Conservation (phyloP, 345 rosid species). For the Aquilaria sinensis region DNA sequence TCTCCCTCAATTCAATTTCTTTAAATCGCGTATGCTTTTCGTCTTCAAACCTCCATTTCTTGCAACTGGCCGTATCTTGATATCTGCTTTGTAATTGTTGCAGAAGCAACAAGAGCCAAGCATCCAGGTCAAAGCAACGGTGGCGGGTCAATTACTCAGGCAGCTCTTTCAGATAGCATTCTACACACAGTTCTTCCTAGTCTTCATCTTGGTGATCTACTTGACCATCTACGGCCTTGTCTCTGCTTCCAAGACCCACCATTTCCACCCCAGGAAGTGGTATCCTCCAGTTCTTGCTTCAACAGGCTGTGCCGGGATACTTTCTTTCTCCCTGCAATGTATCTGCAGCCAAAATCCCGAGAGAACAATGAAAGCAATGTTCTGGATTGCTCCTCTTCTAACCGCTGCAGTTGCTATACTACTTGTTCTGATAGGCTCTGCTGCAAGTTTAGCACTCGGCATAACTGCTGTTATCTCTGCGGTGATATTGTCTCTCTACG, state of each 20-base stretch:
- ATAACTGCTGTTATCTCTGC: constrained; percentile 34
- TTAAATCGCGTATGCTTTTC: not conserved
- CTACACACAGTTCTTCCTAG: constrained; percentile 45
- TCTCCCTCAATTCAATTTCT: constrained; percentile 1
- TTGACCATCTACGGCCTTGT: constrained; percentile 59
- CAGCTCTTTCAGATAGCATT: constrained; percentile 51
- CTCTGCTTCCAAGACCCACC: constrained; percentile 31
- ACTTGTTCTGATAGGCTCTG: constrained; percentile 41
- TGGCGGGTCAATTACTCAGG: constrained; percentile 33
- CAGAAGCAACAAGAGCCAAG: constrained; percentile 42
- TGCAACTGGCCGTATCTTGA: constrained; percentile 7
- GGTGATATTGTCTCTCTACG: constrained; percentile 46
- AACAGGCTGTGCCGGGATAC: constrained; percentile 37
- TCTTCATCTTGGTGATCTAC: constrained; percentile 42
- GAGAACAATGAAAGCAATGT: constrained; percentile 48
- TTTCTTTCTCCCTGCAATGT: constrained; percentile 52
- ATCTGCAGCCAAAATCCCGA: constrained; percentile 36
- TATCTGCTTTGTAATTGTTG: constrained; percentile 4
- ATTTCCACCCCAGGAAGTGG: constrained; percentile 68
- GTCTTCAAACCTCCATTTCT: not conserved
- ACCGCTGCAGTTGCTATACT: constrained; percentile 53
- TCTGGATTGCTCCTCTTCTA: constrained; percentile 63
- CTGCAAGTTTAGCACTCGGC: constrained; percentile 44
- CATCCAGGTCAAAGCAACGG: constrained; percentile 19
- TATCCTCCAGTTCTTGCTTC: constrained; percentile 69